Evolutionary conservation across 345 rosid genomes (phyloP).

Genomic region (Hirschfeldia incana): DNA sequence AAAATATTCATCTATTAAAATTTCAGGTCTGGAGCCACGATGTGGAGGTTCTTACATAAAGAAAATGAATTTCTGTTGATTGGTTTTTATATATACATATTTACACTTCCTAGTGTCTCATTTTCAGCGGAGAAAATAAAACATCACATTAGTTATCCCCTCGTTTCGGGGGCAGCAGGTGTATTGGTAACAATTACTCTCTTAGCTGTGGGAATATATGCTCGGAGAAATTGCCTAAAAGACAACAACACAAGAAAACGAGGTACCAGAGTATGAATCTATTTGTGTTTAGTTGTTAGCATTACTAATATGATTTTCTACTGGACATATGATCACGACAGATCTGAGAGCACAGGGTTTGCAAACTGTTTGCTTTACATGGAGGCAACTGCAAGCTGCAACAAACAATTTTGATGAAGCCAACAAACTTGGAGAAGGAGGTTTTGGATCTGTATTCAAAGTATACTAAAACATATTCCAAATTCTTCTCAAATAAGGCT

Average conservation of each 20-base stretch:
- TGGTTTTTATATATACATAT: background rate
- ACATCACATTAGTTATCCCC: background rate
- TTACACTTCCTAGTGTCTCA: background rate
- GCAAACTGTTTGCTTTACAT: constrained; percentile 23
- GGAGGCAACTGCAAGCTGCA: constrained; percentile 33
- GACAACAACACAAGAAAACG: background rate
- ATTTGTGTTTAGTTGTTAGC: background rate
- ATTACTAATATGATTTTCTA: background rate
- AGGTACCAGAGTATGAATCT: background rate
- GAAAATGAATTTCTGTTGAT: background rate
- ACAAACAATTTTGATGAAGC: constrained; percentile 27
- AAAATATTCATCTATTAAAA: background rate
- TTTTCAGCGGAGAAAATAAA: background rate
- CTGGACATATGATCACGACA: background rate
- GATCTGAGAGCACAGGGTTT: constrained; percentile 8
- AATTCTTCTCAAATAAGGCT: background rate
- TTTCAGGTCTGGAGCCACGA: constrained; percentile 6
- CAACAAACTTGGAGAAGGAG: constrained; percentile 40
- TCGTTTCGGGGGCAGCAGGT: background rate
- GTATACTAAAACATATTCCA: background rate
- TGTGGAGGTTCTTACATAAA: background rate
- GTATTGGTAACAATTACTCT: background rate
- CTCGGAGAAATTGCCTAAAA: constrained; percentile 21
- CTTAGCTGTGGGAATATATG: constrained; percentile 17
- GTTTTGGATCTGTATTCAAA: constrained; percentile 32